Evolutionary conservation across 257 asterid genomes (phyloP), one percentile per base, ranked within the genome.

Genomic region (Lavandula angustifolia): DNA sequence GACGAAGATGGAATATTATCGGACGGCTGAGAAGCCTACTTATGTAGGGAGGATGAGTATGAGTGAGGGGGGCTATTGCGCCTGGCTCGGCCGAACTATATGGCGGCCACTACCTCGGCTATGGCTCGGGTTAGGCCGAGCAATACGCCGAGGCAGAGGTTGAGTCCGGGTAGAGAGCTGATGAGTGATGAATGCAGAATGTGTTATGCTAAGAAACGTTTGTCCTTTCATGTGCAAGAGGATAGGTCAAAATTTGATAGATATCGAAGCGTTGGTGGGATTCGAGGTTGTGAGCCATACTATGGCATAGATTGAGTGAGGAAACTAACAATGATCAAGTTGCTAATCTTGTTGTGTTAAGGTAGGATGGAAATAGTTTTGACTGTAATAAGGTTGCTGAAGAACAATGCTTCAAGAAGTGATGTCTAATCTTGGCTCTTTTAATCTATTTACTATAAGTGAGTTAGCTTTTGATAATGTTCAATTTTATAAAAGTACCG

Each of bases 51-150:
- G 79, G 56, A 61, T 34, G 69, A 79, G 77, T 32, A 47, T 42
- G 46, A 49, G 82, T 5, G 73, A 68, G n/a, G 80, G 76, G 9
- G n/a, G n/a, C 68, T 78, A 12, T 66, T 49, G 64, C 64, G 73
- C 1, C 57, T 55, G 55, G 47, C 79, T 38, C 62, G 50, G 51
- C 97, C 96, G 1, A 83, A 72, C 62, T 91, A 87, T 46, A 87
- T 91, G 98, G 85, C 85, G 0, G 78, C 91, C 46, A 91, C 96
- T 9, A 89, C 80, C 54, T 88, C 96, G 22, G 88, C 96, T 33
- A 79, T 59, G 71, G 98, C 95, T 1, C 78, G 97, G 31, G 77
- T 76, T 9, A 81, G 88, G 50, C 78, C 97, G 11, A 70, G 66
- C 0, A 91, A 92, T 70, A 72, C 84, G 42, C 91, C 95, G 1